phyloP scores from a whole-genome alignment of 2,329 filamentous ascomycete species.

The Colletotrichum acutatum region DNA sequence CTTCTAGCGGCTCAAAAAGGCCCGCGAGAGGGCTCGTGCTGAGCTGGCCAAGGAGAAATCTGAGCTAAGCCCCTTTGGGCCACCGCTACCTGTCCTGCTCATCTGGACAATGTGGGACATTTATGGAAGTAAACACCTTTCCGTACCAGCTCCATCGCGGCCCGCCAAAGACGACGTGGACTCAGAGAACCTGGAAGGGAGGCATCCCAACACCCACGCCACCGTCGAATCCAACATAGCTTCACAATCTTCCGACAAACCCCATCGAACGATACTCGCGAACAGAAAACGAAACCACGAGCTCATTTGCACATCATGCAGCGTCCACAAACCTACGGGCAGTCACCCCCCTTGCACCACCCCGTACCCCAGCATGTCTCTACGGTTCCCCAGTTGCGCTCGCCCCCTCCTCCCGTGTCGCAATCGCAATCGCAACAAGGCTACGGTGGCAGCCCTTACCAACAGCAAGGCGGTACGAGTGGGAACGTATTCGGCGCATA shows the following conservation, averaged over 20 bases:
- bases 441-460: constrained; percentile 75
- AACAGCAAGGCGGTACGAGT: constrained; percentile 67
- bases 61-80: too few species aligned
- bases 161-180: constrained; percentile 27
- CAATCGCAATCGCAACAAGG: constrained; percentile 75
- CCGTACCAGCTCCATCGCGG: constrained; percentile 36
- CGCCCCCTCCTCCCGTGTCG: constrained; percentile 83
- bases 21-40: too few species aligned
- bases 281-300: constrained; percentile 20
- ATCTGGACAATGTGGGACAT: constrained; percentile 24
- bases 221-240: background rate
- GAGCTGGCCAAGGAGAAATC: too few species aligned
- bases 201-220: constrained; percentile 20
- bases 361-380: constrained; percentile 98
- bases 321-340: constrained; percentile 81
- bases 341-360: constrained; percentile 94
- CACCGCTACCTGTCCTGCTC: background rate
- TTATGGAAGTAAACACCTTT: constrained; percentile 43
- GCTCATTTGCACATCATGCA: constrained; percentile 73
- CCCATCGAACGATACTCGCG: background rate
- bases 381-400: constrained; percentile 95
- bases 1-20: too few species aligned
- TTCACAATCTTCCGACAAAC: background rate
- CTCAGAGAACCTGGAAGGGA: constrained; percentile 19
- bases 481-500: constrained; percentile 77